A percentile compares a stretch with the other conserved stretches of the same genome.
Conservation (phyloP, 257 asterid genomes). For the Craterostigma plantagineum region DNA sequence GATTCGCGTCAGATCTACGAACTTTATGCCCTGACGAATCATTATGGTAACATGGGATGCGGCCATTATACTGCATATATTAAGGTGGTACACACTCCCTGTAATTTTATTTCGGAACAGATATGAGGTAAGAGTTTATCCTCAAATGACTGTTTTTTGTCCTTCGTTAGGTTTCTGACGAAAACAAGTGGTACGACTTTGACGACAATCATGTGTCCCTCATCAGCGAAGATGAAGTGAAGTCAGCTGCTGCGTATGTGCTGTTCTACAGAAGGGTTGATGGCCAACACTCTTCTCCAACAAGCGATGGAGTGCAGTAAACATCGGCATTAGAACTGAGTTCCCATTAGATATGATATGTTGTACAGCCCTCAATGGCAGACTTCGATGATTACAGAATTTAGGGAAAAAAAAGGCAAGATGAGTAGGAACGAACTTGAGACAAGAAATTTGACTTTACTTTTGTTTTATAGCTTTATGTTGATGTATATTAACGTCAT, state of each 20-base stretch:
- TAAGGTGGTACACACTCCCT: no score
- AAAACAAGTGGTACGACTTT: constrained; percentile 89
- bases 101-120: no score
- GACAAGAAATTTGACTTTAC: no score
- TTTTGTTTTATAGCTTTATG: no score
- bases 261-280: constrained; percentile 76
- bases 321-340: no score
- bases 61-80: constrained; percentile 96
- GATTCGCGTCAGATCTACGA: constrained; percentile 69
- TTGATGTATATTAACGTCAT: no score
- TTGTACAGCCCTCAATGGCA: no score
- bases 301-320: constrained; percentile 15
- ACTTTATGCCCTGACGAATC: constrained; percentile 89
- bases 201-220: constrained; percentile 82
- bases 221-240: constrained; percentile 83
- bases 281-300: constrained; percentile 34
- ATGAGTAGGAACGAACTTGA: no score
- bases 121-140: no score
- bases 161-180: constrained; percentile 52
- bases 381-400: no score
- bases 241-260: constrained; percentile 88
- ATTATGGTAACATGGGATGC: constrained; percentile 98
- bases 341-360: no score
- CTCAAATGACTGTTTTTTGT: neutral
- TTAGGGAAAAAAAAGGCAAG: no score